phyloP scores from a whole-genome alignment of 805 yeast species.

The Lipomyces mesembrius region DNA sequence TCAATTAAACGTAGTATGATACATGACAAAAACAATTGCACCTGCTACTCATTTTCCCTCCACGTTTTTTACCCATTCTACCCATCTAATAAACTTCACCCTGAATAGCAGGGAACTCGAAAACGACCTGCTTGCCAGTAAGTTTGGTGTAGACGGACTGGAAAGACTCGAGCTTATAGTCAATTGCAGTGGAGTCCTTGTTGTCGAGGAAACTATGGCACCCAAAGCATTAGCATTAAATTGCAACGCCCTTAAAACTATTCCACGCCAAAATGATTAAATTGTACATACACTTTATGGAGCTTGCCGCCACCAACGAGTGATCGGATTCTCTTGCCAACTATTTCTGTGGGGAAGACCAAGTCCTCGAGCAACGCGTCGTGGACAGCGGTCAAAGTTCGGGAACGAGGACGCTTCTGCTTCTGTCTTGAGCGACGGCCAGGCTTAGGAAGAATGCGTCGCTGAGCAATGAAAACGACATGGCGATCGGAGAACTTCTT shows the following conservation, averaged over 20 bases:
- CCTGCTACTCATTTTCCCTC: slow-evolving; percentile 6
- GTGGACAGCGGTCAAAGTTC: slow-evolving; percentile 98
- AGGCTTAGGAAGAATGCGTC: slow-evolving; percentile 99
- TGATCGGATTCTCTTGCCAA: slow-evolving; percentile 99
- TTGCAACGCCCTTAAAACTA: background rate
- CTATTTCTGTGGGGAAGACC: slow-evolving; percentile 99
- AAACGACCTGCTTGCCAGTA: slow-evolving; percentile 99
- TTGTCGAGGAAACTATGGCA: slow-evolving; percentile 73
- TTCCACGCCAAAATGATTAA: background rate
- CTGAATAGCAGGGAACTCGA: slow-evolving; percentile 73
- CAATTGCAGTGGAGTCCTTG: slow-evolving; percentile 95
- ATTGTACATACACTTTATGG: slow-evolving; percentile 69
- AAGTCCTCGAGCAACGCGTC: slow-evolving; percentile 98
- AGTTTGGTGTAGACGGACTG: slow-evolving; percentile 97
- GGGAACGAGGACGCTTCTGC: slow-evolving; percentile 99
- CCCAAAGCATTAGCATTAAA: background rate
- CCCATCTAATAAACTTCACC: slow-evolving; percentile 47
- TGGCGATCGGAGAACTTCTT: slow-evolving; percentile 99
- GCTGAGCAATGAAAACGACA: slow-evolving; percentile 98
- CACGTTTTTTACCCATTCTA: slow-evolving; percentile 1
- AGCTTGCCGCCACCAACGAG: slow-evolving; percentile 98
- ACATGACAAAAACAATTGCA: slow-evolving; percentile 12
- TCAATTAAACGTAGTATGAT: slow-evolving; percentile 16
- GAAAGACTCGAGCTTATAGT: slow-evolving; percentile 99
- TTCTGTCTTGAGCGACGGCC: slow-evolving; percentile 88